Evolutionary conservation across 768 basidiomycete species (phyloP), one percentile per base, ranked within the genome.

Genomic region (Podaxis carcinomalis): DNA sequence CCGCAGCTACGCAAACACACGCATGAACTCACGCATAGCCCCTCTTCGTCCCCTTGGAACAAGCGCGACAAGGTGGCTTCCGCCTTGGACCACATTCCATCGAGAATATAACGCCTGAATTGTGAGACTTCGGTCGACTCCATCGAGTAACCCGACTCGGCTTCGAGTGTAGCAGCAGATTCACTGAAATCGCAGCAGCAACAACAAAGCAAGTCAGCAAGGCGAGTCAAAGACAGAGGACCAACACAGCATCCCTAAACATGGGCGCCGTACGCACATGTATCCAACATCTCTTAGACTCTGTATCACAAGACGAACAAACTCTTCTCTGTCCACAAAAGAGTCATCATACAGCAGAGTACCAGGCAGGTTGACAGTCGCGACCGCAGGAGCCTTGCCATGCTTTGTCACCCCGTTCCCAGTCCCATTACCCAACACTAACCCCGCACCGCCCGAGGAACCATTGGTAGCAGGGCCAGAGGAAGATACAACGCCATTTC

Each of bases 61-160:
- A 96, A 78, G 44, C 81, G 82, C 62, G 79, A 73, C 52, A 98
- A 75, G 2, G 89, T 77, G 23, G 77, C 78, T 69, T 93, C 88
- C 14, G 93, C 93, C 66, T 88, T 85, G 7, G 80, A 71, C 95
- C 95, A 98, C 59, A 83, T 76, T 4, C 89, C 95, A 37, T 87
- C 84, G 44, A 94, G 76, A 59, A 98, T 85, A 68, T 88, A 86
- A 54, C 85, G 81, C 65, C 92, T 82, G 70, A 98, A 95, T 61
- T 89, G 83, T 2, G 88, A 78, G 4, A 95, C 93, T 63, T 89
- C 81, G 14, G 83, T 75, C 21, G 86, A 80, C 70, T 97, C 94
- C 77, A 95, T 83, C 40, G 85, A 78, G 74, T 92, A 96, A 5
- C 95, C 95, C 6, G 95, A 97, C 74, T 98, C 95, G 4, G 88